phyloP scores from a whole-genome alignment of 2,329 filamentous ascomycete genomes.

The Arthrobotrys megalospora region DNA sequence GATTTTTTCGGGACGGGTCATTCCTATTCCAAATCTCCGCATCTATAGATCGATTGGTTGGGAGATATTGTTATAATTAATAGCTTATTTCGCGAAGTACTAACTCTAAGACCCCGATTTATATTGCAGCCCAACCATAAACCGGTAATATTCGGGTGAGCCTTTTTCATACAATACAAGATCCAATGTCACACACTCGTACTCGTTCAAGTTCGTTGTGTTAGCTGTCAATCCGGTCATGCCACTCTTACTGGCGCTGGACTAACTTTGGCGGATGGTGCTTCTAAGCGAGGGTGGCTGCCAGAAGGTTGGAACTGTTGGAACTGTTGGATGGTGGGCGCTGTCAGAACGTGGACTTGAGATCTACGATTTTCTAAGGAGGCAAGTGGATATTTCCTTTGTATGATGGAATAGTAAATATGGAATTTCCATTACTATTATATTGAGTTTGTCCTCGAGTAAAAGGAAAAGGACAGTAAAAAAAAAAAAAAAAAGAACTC shows the following conservation, averaged over 20 bases:
- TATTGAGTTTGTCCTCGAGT: constrained; percentile 28
- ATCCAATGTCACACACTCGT: constrained; percentile 7
- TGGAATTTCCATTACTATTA: constrained; percentile 57
- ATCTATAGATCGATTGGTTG: constrained; percentile 35
- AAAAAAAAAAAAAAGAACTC: constrained; percentile 33
- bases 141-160: constrained; percentile 35
- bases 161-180: constrained; percentile 31
- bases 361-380: constrained; percentile 11
- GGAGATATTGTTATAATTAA: constrained; percentile 11
- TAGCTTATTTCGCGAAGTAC: constrained; percentile 15
- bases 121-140: constrained; percentile 7
- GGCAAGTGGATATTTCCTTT: constrained; percentile 6
- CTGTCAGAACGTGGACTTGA: background rate
- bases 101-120: constrained; percentile 5
- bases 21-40: constrained; percentile 34
- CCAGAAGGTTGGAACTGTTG: constrained; percentile 1
- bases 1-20: constrained; percentile 27
- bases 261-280: constrained; percentile 31
- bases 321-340: background rate
- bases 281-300: constrained; percentile 48
- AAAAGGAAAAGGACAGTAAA: constrained; percentile 1
- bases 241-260: constrained; percentile 1
- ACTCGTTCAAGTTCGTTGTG: background rate
- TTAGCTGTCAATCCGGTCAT: constrained; percentile 46
- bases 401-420: constrained; percentile 44